Evolutionary conservation across 805 yeast species (phyloP).

Genomic region (Candida fluviatilis): DNA sequence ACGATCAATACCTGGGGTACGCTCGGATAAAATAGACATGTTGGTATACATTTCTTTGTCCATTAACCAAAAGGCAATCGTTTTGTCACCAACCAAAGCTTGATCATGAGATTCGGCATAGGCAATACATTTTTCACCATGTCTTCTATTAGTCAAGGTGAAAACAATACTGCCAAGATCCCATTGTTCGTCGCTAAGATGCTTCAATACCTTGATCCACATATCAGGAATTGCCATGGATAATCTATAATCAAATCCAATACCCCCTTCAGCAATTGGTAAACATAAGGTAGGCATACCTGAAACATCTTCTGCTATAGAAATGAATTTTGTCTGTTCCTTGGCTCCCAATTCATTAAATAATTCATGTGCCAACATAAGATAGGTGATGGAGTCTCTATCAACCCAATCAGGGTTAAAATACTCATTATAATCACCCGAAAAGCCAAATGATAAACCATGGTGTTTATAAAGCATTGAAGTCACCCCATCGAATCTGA

Average conservation of each 20-base stretch:
- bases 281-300: slow-evolving; percentile 96
- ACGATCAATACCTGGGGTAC: slow-evolving; percentile 78
- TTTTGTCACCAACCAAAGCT: slow-evolving; percentile 95
- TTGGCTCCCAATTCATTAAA: slow-evolving; percentile 48
- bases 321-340: slow-evolving; percentile 46
- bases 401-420: slow-evolving; percentile 77
- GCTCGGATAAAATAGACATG: slow-evolving; percentile 74
- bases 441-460: slow-evolving; percentile 85
- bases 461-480: slow-evolving; percentile 90
- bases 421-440: slow-evolving; percentile 92
- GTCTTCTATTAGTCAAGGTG: slow-evolving; percentile 83
- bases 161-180: slow-evolving; percentile 74
- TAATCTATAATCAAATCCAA: slow-evolving; percentile 88
- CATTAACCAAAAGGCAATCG: slow-evolving; percentile 97
- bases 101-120: slow-evolving; percentile 97
- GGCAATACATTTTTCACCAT: slow-evolving; percentile 83
- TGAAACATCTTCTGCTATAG: slow-evolving; percentile 95
- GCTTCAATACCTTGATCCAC: slow-evolving; percentile 96
- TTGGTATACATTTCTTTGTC: slow-evolving; percentile 97
- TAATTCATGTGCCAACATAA: slow-evolving; percentile 87
- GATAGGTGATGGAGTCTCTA: slow-evolving; percentile 77
- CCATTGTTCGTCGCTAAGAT: slow-evolving; percentile 85
- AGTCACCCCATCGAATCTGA: slow-evolving; percentile 95
- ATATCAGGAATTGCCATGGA: slow-evolving; percentile 98
- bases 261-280: slow-evolving; percentile 72